Evolutionary conservation across 75 land plant genomes (phyloP), one percentile per base, ranked within the genome.

Genomic region (Chamaecyparis obtusa): DNA sequence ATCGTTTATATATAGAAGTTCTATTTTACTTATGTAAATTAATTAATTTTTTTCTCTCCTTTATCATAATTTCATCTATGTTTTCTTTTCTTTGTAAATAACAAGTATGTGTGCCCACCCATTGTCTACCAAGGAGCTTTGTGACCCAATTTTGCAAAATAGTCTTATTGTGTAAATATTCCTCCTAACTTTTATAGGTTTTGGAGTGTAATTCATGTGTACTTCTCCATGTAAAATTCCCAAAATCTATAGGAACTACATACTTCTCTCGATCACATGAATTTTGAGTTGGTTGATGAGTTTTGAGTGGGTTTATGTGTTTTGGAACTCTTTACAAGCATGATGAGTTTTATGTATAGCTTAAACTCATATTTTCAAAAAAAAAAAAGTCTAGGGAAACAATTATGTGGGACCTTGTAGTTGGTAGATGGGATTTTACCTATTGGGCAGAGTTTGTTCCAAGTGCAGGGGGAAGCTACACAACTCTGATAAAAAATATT

Each of bases 381-480:
- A n/a, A n/a, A n/a, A n/a, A n/a, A n/a, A n/a, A 71, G 99, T 93
- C 85, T 80, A 95, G 96, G 15, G 91, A 95, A 39, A 93, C 94
- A 11, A 92, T 94, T 6, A 87, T 94, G 67, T 97, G 99, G 99
- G 97, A 97, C 87, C 57, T 97, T 13, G 91, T 94, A 36, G 99
- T 97, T 69, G 95, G 94, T 2, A 96, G 97, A 9, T 94, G 96
- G 97, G 97, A 95, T 51, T 55, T 97, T 64, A 92, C 90, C 27
- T 97, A 97, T 90, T 93, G 95, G 60, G 97, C 94, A 27, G 97
- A 97, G 88, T 97, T 96, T 83, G 88, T 92, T 1, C 97, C 99
- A 2, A 90, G 48, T 81, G 92, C 90, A 7, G 90, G 91, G 69
- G 93, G 87, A 3, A 90, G 94, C 90, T 97, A 95, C 93, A 90